Evolutionary conservation across 371 early-diverging fungal genomes (phyloP), one percentile per base, ranked within the genome.

Genomic region (Choanephora cucurbitarum): DNA sequence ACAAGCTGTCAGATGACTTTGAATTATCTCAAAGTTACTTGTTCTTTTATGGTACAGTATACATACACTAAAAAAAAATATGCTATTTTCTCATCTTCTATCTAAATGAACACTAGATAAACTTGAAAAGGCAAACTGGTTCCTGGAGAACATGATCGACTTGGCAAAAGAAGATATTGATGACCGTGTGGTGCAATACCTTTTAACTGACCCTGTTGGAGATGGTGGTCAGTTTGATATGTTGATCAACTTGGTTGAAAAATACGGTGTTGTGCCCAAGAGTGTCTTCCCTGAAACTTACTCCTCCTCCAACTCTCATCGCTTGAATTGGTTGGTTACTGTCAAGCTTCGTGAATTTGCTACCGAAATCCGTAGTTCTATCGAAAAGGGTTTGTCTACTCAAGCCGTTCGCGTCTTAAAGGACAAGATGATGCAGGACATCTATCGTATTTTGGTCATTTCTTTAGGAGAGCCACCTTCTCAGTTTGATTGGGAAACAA

Each of bases 51-150:
- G 92, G 86, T 79, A 77, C 7, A 75, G 69, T 40, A 39, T 9
- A 15, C 17, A 48, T 44, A 33, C 17, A 11, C 15, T 17, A 13
- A 23, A 22, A 23, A 15, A 23, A 21, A 28, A 34, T 45, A 14
- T 15, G n/a, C 7, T 28, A 28, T 28, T 28, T 7, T 28, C 28
- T 5, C 28, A 28, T 28, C 28, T 28, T 28, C 28, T 28, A 7
- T 3, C 7, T 28, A n/a, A n/a, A n/a, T n/a, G n/a, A n/a, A n/a
- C n/a, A n/a, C n/a, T 48, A 78, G 78, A 86, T 56, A 87, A 87
- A 62, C 76, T 92, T 44, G 91, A 92, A 66, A 90, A 91, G 78
- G 74, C 87, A 54, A 91, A 91, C 62, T 91, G 88, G 80, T 91
- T 90, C 76, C 63, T 91, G 57, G 90, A 91, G 58, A 85, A 82